Evolutionary conservation across 2,329 filamentous ascomycete genomes (phyloP).

Genomic region (Kalmusia sp.): DNA sequence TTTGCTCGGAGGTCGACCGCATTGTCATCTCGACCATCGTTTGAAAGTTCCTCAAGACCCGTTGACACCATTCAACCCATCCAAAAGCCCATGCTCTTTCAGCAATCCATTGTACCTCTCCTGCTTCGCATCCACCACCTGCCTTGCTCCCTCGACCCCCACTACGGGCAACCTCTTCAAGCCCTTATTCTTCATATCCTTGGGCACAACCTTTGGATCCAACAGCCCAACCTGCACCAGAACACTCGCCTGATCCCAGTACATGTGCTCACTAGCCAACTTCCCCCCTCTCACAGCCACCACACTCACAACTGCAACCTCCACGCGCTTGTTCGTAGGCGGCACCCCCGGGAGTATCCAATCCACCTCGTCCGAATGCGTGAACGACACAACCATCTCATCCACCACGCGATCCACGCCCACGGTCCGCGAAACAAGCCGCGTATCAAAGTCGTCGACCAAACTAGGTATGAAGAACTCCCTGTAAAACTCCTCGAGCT

Average conservation of each 20-base stretch:
- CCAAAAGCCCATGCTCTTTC: conserved; percentile 42
- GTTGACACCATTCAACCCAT: conserved; percentile 25
- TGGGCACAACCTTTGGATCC: conserved; percentile 61
- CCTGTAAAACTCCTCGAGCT: conserved; percentile 60
- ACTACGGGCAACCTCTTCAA: conserved; percentile 50
- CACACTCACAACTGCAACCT: conserved; percentile 63
- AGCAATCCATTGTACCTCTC: conserved; percentile 51
- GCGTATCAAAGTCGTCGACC: conserved; percentile 61
- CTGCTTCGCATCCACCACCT: conserved; percentile 50
- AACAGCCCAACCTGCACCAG: conserved; percentile 63
- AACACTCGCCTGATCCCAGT: conserved; percentile 67
- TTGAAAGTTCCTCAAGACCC: conserved; percentile 18
- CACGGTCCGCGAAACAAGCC: conserved; percentile 62
- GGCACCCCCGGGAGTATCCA: conserved; percentile 66
- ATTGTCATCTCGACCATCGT: no score
- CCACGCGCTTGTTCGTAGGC: conserved; percentile 62
- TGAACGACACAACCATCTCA: conserved; percentile 63
- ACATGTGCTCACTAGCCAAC: conserved; percentile 63
- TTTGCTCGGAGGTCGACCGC: no score
- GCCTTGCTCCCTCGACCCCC: conserved; percentile 50
- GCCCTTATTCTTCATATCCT: conserved; percentile 46
- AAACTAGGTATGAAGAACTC: conserved; percentile 63
- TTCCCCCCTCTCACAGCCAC: conserved; percentile 61
- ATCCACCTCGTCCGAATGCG: conserved; percentile 62
- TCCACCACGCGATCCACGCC: conserved; percentile 66